Conservation (phyloP, 495 filamentous ascomycete species). For the Tetracladium setigerum region DNA sequence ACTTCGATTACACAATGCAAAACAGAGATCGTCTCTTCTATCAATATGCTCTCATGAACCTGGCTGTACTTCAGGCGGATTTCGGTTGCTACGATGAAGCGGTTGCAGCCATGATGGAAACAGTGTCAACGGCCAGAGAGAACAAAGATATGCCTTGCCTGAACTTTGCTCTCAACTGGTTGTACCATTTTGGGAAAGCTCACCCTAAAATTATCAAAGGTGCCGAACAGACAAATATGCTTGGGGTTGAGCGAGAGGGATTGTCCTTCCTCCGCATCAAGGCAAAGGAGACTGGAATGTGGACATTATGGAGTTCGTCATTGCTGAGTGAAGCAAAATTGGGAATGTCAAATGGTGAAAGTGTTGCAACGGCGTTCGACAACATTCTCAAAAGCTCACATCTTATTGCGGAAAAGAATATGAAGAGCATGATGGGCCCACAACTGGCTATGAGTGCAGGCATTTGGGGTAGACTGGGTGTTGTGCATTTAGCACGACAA, state of each 20-base stretch:
- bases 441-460: constrained; percentile 65
- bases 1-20: constrained; percentile 97
- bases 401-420: constrained; percentile 67
- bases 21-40: constrained; percentile 76
- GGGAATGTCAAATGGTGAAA: constrained; percentile 68
- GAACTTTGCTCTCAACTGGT: constrained; percentile 93
- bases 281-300: constrained; percentile 83
- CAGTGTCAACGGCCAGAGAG: constrained; percentile 83
- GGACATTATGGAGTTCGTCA: constrained; percentile 76
- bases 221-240: constrained; percentile 60
- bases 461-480: constrained; percentile 71
- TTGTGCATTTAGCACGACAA: constrained; percentile 53
- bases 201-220: constrained; percentile 71
- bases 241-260: constrained; percentile 73
- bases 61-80: constrained; percentile 89
- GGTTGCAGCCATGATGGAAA: constrained; percentile 87
- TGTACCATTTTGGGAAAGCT: constrained; percentile 88
- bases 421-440: constrained; percentile 62
- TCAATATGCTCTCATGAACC: constrained; percentile 92
- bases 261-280: constrained; percentile 80
- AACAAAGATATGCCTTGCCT: constrained; percentile 87
- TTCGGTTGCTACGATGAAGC: constrained; percentile 90
- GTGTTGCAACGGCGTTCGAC: constrained; percentile 67
- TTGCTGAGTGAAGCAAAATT: constrained; percentile 83
- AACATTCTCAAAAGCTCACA: constrained; percentile 74